Percentiles rank a stretch among this genome's conserved stretches.
Evolutionary conservation across 805 yeast species (phyloP).

Genomic region (Yarrowia keelungensis): DNA sequence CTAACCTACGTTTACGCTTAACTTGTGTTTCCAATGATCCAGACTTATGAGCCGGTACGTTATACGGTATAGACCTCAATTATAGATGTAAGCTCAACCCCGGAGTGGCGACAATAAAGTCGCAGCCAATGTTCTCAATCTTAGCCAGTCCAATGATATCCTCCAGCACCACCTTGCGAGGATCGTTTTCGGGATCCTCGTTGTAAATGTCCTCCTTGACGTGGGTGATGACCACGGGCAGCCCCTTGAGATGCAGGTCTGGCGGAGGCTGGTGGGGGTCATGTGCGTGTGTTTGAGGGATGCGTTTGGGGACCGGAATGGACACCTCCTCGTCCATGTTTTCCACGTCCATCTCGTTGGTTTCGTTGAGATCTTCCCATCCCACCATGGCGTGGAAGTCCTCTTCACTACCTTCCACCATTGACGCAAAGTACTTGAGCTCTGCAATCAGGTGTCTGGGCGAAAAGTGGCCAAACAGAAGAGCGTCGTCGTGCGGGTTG

Average conservation of each 20-base stretch:
- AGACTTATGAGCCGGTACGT: too few species aligned
- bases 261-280: not conserved
- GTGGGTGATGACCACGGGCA: conserved; percentile 61
- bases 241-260: conserved; percentile 48
- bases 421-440: conserved; percentile 48
- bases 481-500: conserved; percentile 54
- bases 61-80: too few species aligned
- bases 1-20: too few species aligned
- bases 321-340: conserved; percentile 34
- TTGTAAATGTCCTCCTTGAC: conserved; percentile 51
- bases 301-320: conserved; percentile 36
- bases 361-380: conserved; percentile 16
- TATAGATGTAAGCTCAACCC: conserved; percentile 39
- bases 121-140: conserved; percentile 18
- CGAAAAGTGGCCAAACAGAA: conserved; percentile 80
- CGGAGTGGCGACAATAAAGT: conserved; percentile 39
- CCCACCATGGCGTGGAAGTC: conserved; percentile 34
- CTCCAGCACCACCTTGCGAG: conserved; percentile 38
- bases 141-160: conserved; percentile 41
- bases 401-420: conserved; percentile 22
- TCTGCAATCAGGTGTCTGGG: conserved; percentile 70
- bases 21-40: too few species aligned
- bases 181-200: conserved; percentile 33
- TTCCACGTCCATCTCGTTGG: conserved; percentile 28
- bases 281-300: conserved; percentile 45